Evolutionary conservation across 306 rosid genomes (phyloP), one percentile per base, ranked within the genome.

Genomic region (Dryas drummondii): DNA sequence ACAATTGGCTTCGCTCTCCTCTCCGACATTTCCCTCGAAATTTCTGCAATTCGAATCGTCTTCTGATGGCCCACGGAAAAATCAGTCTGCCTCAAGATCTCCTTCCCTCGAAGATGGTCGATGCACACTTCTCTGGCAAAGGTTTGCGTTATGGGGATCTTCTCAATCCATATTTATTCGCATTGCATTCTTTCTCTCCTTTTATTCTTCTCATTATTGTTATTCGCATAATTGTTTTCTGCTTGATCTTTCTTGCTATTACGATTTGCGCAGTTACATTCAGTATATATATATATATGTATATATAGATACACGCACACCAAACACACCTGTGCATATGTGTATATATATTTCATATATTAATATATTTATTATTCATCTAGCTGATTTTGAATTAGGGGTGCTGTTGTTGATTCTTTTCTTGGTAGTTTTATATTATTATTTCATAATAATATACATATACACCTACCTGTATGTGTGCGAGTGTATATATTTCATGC

Each of bases 81-180:
- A 63, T 83, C 76, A 83, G 83, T 85, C 88, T 89, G 42, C 89
- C 91, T 16, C 88, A 87, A 73, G 94, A 87, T 85, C 88, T 84
- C 80, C 84, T 80, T 60, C 76, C 82, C 40, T 80, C 91, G 65
- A 85, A 77, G 70, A 50, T 59, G 45, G 57, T 82, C 11, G 94
- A 87, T 76, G 80, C 76, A 10, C 76, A 73, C 79, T 71, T 77
- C 70, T 58, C 80, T 67, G 52, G 66, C 84, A 81, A 85, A 79
- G 84, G 93, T 89, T 45, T 48, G 62, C 12, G 17, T 75, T 76
- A 52, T 40, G 78, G 78, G 81, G 88, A 85, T 47, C 82, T 80
- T 64, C 37, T 26, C 42, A 15, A 27, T n/a, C 52, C 72, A 7
- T 41, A 41, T 63, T 11, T 41, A 13, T 40, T 76, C 3, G 12